Conservation (phyloP, 2,329 filamentous ascomycete species). For the Sporothrix luriei region DNA sequence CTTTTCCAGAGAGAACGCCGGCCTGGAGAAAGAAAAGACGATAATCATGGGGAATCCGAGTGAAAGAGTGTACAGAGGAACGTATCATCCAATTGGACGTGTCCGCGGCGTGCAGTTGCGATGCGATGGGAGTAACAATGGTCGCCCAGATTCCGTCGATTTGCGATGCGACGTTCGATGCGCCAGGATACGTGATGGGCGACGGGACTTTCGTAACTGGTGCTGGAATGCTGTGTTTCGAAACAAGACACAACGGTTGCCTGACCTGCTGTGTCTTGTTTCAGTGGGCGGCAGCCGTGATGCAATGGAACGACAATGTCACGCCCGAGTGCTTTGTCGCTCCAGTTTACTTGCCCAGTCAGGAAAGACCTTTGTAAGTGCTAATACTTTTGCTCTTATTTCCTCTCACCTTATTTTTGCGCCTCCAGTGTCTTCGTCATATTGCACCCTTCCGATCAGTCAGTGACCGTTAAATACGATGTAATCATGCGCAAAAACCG, state of each 20-base stretch:
- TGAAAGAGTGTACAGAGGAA: too few relatives aligned
- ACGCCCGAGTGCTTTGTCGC: not conserved
- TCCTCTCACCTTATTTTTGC: not conserved
- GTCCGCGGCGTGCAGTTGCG: not conserved
- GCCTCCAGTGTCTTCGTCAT: not conserved
- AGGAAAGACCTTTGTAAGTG: not conserved
- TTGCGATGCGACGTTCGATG: not conserved
- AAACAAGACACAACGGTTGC: conserved; percentile 10
- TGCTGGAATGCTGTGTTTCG: not conserved
- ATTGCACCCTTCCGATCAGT: not conserved
- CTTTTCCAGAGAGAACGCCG: too few relatives aligned
- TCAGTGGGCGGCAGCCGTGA: not conserved
- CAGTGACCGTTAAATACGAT: not conserved
- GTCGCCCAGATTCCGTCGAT: conserved; percentile 17
- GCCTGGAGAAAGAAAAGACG: not conserved
- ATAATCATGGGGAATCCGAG: conserved; percentile 9
- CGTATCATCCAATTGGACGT: not conserved
- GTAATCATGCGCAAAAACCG: not conserved
- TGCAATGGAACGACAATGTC: not conserved
- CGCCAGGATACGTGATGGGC: not conserved
- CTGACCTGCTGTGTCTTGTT: conserved; percentile 4
- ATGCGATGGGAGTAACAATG: not conserved
- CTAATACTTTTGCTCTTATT: not conserved
- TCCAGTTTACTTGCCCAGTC: conserved; percentile 15
- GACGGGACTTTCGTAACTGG: conserved; percentile 1